These are phyloP conservation scores for Imleria badia DNA, from an alignment of 768 basidiomycete genomes.

Conservation along the genomic window DNA sequence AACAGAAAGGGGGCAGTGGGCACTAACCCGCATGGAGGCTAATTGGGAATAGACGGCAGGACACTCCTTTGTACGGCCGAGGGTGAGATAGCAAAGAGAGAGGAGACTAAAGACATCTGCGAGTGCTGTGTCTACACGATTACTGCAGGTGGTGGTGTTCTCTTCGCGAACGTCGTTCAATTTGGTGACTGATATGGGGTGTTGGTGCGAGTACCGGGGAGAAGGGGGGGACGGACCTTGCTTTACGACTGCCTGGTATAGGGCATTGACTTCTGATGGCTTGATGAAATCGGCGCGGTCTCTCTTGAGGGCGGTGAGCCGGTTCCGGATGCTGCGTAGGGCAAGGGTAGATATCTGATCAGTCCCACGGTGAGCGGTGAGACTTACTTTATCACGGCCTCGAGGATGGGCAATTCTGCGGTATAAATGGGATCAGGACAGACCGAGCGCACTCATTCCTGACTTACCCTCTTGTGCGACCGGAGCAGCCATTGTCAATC, in stretches of 20 bases:
- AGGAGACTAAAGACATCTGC: slow-evolving; percentile 95
- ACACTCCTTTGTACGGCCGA: slow-evolving; percentile 92
- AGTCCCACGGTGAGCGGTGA: slow-evolving; percentile 17
- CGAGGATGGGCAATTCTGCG: slow-evolving; percentile 89
- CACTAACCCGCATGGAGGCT: slow-evolving; percentile 91
- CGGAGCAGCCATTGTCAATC: slow-evolving; percentile 53
- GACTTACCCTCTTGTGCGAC: slow-evolving; percentile 76
- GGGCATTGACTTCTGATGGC: slow-evolving; percentile 86
- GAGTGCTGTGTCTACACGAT: slow-evolving; percentile 92
- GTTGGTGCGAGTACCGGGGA: neutral
- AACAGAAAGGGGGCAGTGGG: slow-evolving; percentile 3
- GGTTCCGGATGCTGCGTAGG: slow-evolving; percentile 78
- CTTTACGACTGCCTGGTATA: slow-evolving; percentile 92
- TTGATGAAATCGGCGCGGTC: slow-evolving; percentile 92
- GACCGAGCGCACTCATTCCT: neutral
- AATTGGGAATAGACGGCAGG: slow-evolving; percentile 97
- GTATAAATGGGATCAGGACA: slow-evolving; percentile 21
- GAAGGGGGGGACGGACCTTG: slow-evolving; percentile 59
- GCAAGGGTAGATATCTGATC: slow-evolving; percentile 20
- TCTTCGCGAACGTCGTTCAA: slow-evolving; percentile 90
- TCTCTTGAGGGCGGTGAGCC: slow-evolving; percentile 92
- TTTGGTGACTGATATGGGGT: slow-evolving; percentile 64
- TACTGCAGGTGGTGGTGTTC: slow-evolving; percentile 69
- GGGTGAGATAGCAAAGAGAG: slow-evolving; percentile 96
- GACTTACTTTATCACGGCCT: slow-evolving; percentile 83